Conservation (phyloP, 768 basidiomycete genomes). For the Trametes meyenii region DNA sequence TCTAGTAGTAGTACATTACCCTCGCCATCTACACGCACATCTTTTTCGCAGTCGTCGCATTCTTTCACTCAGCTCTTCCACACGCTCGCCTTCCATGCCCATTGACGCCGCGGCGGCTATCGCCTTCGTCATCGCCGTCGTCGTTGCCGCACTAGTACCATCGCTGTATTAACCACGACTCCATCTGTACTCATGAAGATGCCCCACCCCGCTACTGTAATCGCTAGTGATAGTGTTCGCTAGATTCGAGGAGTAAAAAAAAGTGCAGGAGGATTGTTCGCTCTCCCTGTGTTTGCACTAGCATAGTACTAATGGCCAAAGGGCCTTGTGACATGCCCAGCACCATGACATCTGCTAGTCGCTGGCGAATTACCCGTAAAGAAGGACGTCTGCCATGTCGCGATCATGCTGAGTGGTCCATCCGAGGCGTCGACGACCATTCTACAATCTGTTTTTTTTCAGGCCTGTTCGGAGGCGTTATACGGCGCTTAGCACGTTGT, state of each 20-base stretch:
- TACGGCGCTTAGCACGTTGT: no score
- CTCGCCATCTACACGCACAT: constrained; percentile 17
- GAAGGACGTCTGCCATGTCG: no score
- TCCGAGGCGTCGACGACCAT: no score
- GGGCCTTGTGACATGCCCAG: no score
- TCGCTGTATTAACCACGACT: constrained; percentile 19
- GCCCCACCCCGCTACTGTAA: constrained; percentile 17
- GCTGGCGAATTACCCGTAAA: no score
- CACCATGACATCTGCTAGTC: no score
- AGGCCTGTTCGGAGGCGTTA: no score
- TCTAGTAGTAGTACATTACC: constrained; percentile 11
- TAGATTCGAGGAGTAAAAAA: constrained; percentile 9
- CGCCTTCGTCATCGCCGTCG: no score
- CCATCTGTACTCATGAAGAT: constrained; percentile 19
- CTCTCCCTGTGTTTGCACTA: neutral
- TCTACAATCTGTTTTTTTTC: no score
- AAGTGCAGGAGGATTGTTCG: neutral
- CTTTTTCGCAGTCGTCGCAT: constrained; percentile 14
- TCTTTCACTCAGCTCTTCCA: constrained; percentile 1
- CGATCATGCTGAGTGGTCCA: no score
- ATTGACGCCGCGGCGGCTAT: no score
- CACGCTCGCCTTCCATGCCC: neutral
- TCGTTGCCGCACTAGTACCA: constrained; percentile 5
- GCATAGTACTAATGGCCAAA: no score
- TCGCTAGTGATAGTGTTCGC: constrained; percentile 18